A percentile compares a stretch with the other conserved stretches of the same genome.
Evolutionary conservation across 108 stramenopile genomes (phyloP).

Genomic region (Thalassiosira profunda): DNA sequence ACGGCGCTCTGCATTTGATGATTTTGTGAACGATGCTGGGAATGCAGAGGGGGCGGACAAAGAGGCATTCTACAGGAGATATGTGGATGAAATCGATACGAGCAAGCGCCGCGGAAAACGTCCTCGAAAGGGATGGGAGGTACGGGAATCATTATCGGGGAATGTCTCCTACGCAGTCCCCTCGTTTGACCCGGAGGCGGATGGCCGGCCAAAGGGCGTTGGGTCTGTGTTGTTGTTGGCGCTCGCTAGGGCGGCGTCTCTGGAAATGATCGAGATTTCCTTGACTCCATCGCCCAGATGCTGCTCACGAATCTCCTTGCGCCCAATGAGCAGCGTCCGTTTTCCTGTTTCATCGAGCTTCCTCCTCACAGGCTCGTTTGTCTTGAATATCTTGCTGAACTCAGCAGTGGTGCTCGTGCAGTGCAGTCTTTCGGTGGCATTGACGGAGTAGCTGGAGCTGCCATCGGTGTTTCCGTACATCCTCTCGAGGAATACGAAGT

Average conservation of each 20-base stretch:
- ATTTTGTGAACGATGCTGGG: background rate
- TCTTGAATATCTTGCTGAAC: background rate
- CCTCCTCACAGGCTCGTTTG: too few relatives aligned
- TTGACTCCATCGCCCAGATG: too few relatives aligned
- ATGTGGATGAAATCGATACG: constrained; percentile 15
- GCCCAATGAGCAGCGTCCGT: too few relatives aligned
- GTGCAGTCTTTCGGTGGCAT: constrained; percentile 12
- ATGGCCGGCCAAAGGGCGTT: constrained; percentile 16
- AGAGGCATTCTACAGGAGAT: constrained; percentile 25
- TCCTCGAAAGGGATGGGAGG: constrained; percentile 2
- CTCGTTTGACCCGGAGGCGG: constrained; percentile 16
- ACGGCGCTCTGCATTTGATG: constrained; percentile 17
- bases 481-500: constrained; percentile 22
- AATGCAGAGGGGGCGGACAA: background rate
- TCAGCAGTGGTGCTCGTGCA: constrained; percentile 2
- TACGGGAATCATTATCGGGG: constrained; percentile 5
- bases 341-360: too few relatives aligned
- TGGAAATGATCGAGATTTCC: too few relatives aligned
- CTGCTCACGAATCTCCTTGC: too few relatives aligned
- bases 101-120: background rate
- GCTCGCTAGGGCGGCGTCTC: constrained; percentile 22
- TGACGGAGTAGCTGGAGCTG: background rate
- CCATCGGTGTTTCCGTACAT: constrained; percentile 36
- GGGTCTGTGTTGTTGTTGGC: constrained; percentile 28
- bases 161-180: constrained; percentile 24